Evolutionary conservation across 768 basidiomycete species (phyloP), one percentile per base, ranked within the genome.

Genomic region (Mycena capillaripes): DNA sequence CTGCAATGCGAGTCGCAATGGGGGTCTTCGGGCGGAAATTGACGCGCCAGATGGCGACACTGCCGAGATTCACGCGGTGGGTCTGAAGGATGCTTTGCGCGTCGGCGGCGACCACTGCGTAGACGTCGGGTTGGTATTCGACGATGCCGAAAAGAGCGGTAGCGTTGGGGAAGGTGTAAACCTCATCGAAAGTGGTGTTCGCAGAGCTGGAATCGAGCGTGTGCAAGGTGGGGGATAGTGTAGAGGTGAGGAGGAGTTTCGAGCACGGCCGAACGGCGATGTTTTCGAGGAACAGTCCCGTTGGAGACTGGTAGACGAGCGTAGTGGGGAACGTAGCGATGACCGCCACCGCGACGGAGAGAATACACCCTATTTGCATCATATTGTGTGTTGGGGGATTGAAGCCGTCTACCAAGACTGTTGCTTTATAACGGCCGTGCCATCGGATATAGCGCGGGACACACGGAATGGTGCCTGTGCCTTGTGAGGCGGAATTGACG

Each of bases 171-270:
- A 66, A 66, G 16, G 34, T 57, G 40, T 25, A 23, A 42, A 42
- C 42, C 17, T 8, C 42, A 42, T 42, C 42, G 42, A 42, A 42
- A 42, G 42, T 42, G 42, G 32, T 4, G 53, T 66, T 66, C 16
- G 27, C 29, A 32, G 29, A 8, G 21, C 21, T 38, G 32, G 65
- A 52, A 25, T 56, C 38, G 19, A 66, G 38, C 17, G 50, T 56
- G 29, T 32, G 32, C 19, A 66, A 25, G 29, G 55, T 57, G 40
- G 65, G 52, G 9, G 50, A 55, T 11, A 38, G 6, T 10, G 44
- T 27, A 25, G 61, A 63, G 23, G 61, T 63, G 50, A 83, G 80
- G 38, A 85, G 30, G 50, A 52, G 50, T 52, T 52, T 52, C 50
- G 50, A 52, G 50, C 50, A 52, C 50, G 50, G 50, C 50, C 50